Evolutionary conservation across 2,329 filamentous ascomycete species (phyloP), one percentile per base, ranked within the genome.

Genomic region (Bipolaris bicolor): DNA sequence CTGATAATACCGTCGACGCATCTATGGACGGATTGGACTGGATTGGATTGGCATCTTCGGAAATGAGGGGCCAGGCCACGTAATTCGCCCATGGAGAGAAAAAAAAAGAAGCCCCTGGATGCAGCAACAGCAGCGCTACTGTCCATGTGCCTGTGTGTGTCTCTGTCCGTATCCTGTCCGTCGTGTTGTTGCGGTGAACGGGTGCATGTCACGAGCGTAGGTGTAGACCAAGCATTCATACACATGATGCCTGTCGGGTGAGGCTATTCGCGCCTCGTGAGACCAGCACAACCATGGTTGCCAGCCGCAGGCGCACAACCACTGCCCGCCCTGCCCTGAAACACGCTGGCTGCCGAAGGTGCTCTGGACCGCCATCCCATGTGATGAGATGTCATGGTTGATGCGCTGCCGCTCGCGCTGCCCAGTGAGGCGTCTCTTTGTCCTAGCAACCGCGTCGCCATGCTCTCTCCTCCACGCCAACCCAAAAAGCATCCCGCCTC

Each of bases 31-130:
- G 34, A 37, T 16, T 37, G 15, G 43, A 29, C 16, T 7, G 24
- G 26, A 43, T 37, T 51, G 24, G 26, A 43, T 37, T 51, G 49
- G 43, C 9, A 57, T 48, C 16, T 43, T 51, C 54, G 54, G 54
- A 57, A 16, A 57, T 57, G 54, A 57, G 43, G 54, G 54, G 54
- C 52, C 54, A 33, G 49, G 54, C 49, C 54, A 43, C 54, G 49
- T 52, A 53, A 53, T 41, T 53, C 20, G 54, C 39, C 54, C 49
- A 39, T 49, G 22, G 43, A 15, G 16, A 2, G 9, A 7, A 10
- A 7, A 44, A 44, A 43, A 46, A 46, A 53, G 37, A 37, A 49
- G 20, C 15, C 43, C 41, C 46, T 37, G 29, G 20, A 46, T 48
- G 54, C 26, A 52, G 43, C 54, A 9, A 10, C 33, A 16, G 31